Percentiles rank a stretch among this genome's conserved stretches.
These are phyloP conservation scores for Wickerhamiella sergipiensis DNA, from an alignment of 805 yeast species.

Conservation along the genomic window DNA sequence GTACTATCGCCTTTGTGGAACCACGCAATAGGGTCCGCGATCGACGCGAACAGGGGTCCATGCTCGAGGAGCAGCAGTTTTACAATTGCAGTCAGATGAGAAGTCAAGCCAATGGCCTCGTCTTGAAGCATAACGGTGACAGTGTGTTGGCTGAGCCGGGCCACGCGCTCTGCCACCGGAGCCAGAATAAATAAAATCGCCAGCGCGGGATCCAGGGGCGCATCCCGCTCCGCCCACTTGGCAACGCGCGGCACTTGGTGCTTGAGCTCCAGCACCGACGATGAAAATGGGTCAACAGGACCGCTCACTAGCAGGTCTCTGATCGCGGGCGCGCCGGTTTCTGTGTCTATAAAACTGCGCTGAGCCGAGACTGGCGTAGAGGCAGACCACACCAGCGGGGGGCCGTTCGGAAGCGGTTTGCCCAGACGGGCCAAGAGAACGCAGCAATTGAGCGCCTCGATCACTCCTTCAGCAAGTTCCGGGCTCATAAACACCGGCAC, in stretches of 20 bases:
- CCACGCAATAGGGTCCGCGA: background rate
- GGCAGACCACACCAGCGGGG: no score
- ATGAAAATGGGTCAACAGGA: background rate
- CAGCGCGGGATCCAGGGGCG: background rate
- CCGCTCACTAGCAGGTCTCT: background rate
- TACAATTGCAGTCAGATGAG: background rate
- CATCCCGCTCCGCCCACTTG: background rate
- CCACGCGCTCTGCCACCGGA: background rate
- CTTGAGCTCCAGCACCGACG: background rate
- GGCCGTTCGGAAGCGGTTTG: background rate
- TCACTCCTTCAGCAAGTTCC: constrained; percentile 4
- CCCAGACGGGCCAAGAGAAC: background rate
- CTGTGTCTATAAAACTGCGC: no score
- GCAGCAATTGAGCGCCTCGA: constrained; percentile 4
- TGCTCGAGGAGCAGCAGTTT: background rate
- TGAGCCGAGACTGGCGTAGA: background rate
- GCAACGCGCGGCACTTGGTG: background rate
- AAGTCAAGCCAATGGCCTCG: background rate
- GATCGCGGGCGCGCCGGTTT: background rate
- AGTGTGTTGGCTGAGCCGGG: background rate
- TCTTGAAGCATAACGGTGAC: background rate
- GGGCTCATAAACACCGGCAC: constrained; percentile 10
- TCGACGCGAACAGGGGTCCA: background rate
- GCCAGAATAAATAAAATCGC: background rate
- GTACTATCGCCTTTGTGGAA: background rate